A percentile compares a stretch with the other conserved stretches of the same genome.
phyloP scores from a whole-genome alignment of 2,329 filamentous ascomycete species.

The Aspergillus sp. region DNA sequence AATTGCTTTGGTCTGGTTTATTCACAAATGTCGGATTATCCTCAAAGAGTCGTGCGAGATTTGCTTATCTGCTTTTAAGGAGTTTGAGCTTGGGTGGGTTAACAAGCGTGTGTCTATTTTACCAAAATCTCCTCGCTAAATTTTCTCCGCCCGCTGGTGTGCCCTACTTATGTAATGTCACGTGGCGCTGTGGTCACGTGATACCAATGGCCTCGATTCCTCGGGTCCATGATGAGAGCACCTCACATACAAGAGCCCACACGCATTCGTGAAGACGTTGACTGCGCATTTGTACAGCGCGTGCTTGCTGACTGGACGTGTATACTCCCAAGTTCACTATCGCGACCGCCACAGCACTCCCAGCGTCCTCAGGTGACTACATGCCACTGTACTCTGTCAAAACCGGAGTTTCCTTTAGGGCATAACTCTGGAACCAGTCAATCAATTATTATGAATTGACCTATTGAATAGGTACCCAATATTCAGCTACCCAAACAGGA shows the following conservation, averaged over 20 bases:
- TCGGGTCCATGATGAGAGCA: too few relatives aligned
- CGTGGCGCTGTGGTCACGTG: too few relatives aligned
- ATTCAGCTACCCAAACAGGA: background rate
- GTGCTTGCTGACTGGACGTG: too few relatives aligned
- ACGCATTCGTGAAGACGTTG: too few relatives aligned
- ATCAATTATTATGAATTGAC: background rate
- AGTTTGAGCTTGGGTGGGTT: slow-evolving; percentile 9
- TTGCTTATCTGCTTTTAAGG: slow-evolving; percentile 15
- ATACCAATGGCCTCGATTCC: too few relatives aligned
- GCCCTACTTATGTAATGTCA: slow-evolving; percentile 14
- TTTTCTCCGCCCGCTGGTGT: slow-evolving; percentile 8
- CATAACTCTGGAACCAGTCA: background rate
- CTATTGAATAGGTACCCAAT: background rate
- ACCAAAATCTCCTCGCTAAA: slow-evolving; percentile 23
- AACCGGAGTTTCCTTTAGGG: too few relatives aligned
- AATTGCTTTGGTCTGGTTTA: slow-evolving; percentile 20
- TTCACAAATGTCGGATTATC: slow-evolving; percentile 43
- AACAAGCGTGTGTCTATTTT: slow-evolving; percentile 10
- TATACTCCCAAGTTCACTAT: too few relatives aligned
- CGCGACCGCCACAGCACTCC: too few relatives aligned
- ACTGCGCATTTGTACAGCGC: too few relatives aligned
- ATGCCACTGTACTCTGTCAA: too few relatives aligned
- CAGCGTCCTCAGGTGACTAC: too few relatives aligned
- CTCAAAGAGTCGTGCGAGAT: slow-evolving; percentile 41
- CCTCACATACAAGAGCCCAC: too few relatives aligned